Conservation (phyloP, 495 filamentous ascomycete species). For the Glutinoglossum americanum region DNA sequence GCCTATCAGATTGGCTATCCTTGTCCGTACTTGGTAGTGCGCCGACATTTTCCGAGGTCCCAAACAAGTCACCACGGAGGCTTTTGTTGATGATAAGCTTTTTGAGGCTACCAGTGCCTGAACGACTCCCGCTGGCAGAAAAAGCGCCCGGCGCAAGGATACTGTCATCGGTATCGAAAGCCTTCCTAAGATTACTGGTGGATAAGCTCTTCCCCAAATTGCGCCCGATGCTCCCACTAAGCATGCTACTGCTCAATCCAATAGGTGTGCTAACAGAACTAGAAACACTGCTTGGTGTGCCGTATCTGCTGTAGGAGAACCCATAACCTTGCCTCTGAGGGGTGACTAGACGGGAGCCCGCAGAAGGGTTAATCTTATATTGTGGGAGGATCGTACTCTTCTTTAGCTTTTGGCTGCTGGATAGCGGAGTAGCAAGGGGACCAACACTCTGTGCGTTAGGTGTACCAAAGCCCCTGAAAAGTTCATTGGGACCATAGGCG, state of each 20-base stretch:
- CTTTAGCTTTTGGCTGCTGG: conserved; percentile 44
- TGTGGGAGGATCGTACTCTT: conserved; percentile 61
- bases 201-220: conserved; percentile 40
- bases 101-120: conserved; percentile 50
- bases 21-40: conserved; percentile 20
- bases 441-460: conserved; percentile 46
- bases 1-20: conserved; percentile 15
- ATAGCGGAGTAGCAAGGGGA: conserved; percentile 73
- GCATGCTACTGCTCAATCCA: conserved; percentile 34
- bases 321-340: conserved; percentile 68
- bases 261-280: conserved; percentile 47
- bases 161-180: conserved; percentile 49
- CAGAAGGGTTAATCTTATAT: conserved; percentile 69
- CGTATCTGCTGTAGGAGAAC: conserved; percentile 77
- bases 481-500: conserved; percentile 63
- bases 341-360: conserved; percentile 54
- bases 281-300: conserved; percentile 49
- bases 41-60: conserved; percentile 2
- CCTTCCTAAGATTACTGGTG: conserved; percentile 44
- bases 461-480: conserved; percentile 49
- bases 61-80: conserved; percentile 56
- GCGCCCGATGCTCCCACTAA: conserved; percentile 37
- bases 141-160: conserved; percentile 74
- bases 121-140: conserved; percentile 41
- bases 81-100: conserved; percentile 76